phyloP scores from a whole-genome alignment of 768 basidiomycete species.

The Tulasnella sp. region DNA sequence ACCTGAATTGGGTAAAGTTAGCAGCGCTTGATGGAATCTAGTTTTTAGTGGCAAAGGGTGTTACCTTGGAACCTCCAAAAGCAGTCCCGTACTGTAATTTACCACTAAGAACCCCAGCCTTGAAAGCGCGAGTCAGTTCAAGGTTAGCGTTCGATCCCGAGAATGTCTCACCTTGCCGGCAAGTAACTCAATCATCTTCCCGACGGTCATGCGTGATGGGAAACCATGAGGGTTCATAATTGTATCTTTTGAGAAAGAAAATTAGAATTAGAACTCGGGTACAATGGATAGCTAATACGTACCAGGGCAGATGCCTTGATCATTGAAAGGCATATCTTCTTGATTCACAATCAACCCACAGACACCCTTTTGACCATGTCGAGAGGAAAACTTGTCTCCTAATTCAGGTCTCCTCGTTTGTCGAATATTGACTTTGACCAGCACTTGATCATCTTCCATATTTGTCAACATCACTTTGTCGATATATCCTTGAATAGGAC shows the following conservation, averaged over 20 bases:
- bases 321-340: conserved; percentile 98
- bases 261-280: conserved; percentile 12
- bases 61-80: conserved; percentile 95
- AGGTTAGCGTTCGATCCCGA: neutral
- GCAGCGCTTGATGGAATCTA: conserved; percentile 2
- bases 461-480: conserved; percentile 98
- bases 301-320: conserved; percentile 91
- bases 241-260: conserved; percentile 49
- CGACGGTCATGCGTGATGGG: conserved; percentile 98
- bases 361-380: conserved; percentile 98
- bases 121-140: neutral
- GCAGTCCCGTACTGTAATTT: conserved; percentile 90
- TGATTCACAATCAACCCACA: conserved; percentile 98
- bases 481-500: conserved; percentile 82
- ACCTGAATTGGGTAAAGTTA: conserved; percentile 39
- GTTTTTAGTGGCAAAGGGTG: neutral
- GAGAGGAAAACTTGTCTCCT: conserved; percentile 95
- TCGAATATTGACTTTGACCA: conserved; percentile 94
- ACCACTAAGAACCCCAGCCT: conserved; percentile 86
- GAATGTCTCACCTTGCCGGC: conserved; percentile 64
- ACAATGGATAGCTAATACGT: conserved; percentile 21
- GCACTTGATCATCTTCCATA: conserved; percentile 88
- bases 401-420: conserved; percentile 94
- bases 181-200: conserved; percentile 97
- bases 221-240: conserved; percentile 99